Percentiles rank a stretch among this genome's conserved stretches.
Evolutionary conservation across 768 basidiomycete genomes (phyloP).

Genomic region (Auriculariales sp.): DNA sequence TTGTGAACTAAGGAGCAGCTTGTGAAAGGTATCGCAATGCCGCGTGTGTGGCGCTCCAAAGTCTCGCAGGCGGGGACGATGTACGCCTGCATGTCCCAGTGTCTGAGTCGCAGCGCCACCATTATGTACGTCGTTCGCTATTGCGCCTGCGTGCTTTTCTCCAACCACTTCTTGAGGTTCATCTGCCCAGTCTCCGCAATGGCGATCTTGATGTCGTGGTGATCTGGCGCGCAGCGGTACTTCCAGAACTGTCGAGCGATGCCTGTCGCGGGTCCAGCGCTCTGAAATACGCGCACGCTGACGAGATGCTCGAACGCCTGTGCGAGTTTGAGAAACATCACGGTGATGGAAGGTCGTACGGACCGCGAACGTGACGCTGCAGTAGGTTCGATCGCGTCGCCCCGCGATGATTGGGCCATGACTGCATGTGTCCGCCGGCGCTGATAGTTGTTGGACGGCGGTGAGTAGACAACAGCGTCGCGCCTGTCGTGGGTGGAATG

Average conservation of each 20-base stretch:
- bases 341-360: conserved; percentile 16
- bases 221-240: conserved; percentile 51
- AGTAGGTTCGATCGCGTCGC: conserved; percentile 69
- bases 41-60: too few relatives aligned
- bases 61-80: too few relatives aligned
- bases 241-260: conserved; percentile 58
- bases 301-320: conserved; percentile 72
- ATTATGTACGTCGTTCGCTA: too few relatives aligned
- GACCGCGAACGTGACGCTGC: conserved; percentile 52
- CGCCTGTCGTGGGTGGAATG: conserved; percentile 80
- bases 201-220: conserved; percentile 51
- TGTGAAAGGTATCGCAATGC: too few relatives aligned
- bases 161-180: conserved; percentile 67
- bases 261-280: conserved; percentile 30
- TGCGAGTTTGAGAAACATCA: background rate
- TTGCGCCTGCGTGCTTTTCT: conserved; percentile 25
- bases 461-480: conserved; percentile 91
- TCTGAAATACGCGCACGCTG: conserved; percentile 38
- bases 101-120: too few relatives aligned
- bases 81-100: too few relatives aligned
- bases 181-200: conserved; percentile 53
- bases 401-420: conserved; percentile 71
- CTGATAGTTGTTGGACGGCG: conserved; percentile 74
- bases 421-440: conserved; percentile 45
- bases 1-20: too few relatives aligned